Evolutionary conservation across 257 asterid species (phyloP), one percentile per base, ranked within the genome.

Genomic region (Solanum habrochaites): DNA sequence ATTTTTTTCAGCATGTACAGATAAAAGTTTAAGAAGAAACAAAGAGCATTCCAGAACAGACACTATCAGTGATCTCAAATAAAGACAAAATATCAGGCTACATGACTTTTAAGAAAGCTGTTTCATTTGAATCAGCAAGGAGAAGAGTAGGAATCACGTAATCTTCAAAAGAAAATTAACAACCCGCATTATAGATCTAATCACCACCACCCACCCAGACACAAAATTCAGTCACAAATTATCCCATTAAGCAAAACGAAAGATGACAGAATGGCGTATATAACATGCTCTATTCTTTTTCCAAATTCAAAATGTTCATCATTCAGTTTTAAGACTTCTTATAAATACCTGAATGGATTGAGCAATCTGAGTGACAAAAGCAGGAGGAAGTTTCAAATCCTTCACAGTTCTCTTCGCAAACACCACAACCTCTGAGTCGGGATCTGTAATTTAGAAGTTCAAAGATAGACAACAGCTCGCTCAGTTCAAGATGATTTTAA

Each of bases 371-470:
- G 98, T 93, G 87, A 93, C 92, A 90, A 97, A 97, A 83, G 96
- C 96, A 81, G 98, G 98, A 73, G 98, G 98, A 90, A 97, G 97
- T 92, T 95, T 97, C 92, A 94, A 93, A 90, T 97, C 99, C 89
- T 93, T 97, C 88, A 93, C 98, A 47, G 98, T 97, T 91, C 97
- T 95, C 86, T 93, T 97, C 4, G 99, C 99, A 89, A 96, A 96
- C 83, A 94, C 91, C 90, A 89, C 96, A 84, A 96, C 91, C 92
- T 97, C 99, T 62, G 98, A 90, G 89, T 97, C 99, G 80, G 98
- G 95, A 93, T 97, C 99, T 97, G 82, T 90, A 88, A 16, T 73
- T 52, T 75, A 85, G 85, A 73, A 87, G 56, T 90, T 47, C 67
- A 80, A 31, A 49, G 45, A 81, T 11, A 43, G 69, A 29, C 43